phyloP scores from a whole-genome alignment of 345 rosid genomes.

The Durio zibethinus region DNA sequence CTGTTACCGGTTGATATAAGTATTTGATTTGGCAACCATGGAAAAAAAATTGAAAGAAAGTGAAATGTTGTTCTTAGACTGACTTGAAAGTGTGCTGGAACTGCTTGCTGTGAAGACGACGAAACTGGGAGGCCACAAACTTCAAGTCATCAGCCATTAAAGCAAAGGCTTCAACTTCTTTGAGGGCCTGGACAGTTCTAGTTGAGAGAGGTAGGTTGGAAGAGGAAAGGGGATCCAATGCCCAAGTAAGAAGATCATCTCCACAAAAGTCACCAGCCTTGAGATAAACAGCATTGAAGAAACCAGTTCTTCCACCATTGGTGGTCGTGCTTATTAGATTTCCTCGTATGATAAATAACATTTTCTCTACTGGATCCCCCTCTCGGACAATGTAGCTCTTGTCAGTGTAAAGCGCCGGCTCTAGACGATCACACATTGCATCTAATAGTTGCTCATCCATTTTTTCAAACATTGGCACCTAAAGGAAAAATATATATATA shows the following conservation, averaged over 20 bases:
- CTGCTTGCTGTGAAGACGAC: conserved; percentile 61
- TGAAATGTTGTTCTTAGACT: neutral
- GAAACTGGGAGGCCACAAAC: conserved; percentile 58
- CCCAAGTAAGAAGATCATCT: conserved; percentile 71
- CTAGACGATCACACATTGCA: conserved; percentile 70
- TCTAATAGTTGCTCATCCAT: conserved; percentile 73
- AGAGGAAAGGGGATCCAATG: conserved; percentile 58
- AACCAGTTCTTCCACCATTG: conserved; percentile 60
- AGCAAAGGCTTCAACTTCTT: conserved; percentile 72
- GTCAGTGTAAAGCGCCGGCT: conserved; percentile 53
- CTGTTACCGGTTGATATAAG: no score
- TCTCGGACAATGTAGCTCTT: conserved; percentile 48
- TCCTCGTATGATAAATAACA: conserved; percentile 72
- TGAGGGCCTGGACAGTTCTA: conserved; percentile 54
- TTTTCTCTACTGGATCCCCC: conserved; percentile 68
- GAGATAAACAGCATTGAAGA: conserved; percentile 50
- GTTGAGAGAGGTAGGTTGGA: conserved; percentile 57
- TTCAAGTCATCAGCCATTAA: conserved; percentile 59
- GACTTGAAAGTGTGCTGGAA: conserved; percentile 65
- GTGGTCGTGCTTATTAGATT: conserved; percentile 51
- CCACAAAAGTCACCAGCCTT: conserved; percentile 69
- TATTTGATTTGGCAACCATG: neutral
- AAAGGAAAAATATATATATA: neutral
- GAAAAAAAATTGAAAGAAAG: neutral
- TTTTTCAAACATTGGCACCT: conserved; percentile 70